Percentiles rank a stretch among this genome's conserved stretches.
Conservation (phyloP, 495 filamentous ascomycete genomes). For the Chaetomium cochliodes region DNA sequence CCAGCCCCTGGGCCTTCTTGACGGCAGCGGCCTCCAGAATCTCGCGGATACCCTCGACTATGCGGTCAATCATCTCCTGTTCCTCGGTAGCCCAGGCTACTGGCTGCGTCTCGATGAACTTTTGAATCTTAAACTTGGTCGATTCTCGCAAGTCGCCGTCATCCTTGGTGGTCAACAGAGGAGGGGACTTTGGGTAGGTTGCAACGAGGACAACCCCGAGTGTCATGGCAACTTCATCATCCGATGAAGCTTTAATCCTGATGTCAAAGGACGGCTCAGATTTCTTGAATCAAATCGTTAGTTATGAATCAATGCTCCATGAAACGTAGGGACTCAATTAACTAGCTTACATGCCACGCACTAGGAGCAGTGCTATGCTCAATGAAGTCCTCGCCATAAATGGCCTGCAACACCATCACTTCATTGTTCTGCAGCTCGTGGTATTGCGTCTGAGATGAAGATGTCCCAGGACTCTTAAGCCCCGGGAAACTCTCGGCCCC, state of each 20-base stretch:
- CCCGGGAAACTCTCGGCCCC: conserved; percentile 42
- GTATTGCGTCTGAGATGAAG: conserved; percentile 61
- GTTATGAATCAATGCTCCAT: not conserved
- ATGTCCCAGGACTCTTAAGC: conserved; percentile 38
- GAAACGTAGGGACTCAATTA: not conserved
- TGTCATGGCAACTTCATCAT: conserved; percentile 62
- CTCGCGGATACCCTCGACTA: conserved; percentile 80
- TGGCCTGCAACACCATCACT: conserved; percentile 79
- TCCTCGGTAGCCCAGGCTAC: conserved; percentile 57
- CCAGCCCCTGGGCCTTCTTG: conserved; percentile 64
- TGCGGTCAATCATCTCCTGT: conserved; percentile 83
- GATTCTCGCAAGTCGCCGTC: conserved; percentile 60
- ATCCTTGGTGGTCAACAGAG: conserved; percentile 68
- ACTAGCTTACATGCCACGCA: conserved; percentile 74
- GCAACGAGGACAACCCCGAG: conserved; percentile 74
- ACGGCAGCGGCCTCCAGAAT: conserved; percentile 83
- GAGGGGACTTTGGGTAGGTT: conserved; percentile 88
- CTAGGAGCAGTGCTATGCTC: conserved; percentile 67
- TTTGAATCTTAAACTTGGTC: conserved; percentile 64
- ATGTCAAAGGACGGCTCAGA: conserved; percentile 80
- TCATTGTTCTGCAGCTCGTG: conserved; percentile 83
- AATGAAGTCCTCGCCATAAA: conserved; percentile 88
- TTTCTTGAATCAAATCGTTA: conserved; percentile 51
- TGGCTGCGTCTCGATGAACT: conserved; percentile 66
- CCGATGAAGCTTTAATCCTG: conserved; percentile 66